phyloP scores from a whole-genome alignment of 2,329 filamentous ascomycete species.

The Monosporascus sp. region DNA sequence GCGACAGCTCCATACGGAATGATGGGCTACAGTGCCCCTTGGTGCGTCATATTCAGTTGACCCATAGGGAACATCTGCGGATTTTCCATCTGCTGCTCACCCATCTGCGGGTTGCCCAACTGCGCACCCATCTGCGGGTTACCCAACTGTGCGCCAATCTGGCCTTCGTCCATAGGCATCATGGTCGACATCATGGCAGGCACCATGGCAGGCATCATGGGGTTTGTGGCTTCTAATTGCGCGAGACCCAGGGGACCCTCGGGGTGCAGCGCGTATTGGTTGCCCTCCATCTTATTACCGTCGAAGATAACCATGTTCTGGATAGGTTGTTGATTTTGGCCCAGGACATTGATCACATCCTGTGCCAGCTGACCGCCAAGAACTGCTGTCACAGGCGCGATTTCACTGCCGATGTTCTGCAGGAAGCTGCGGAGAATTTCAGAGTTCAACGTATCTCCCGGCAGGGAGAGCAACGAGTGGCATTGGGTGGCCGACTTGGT shows the following conservation, averaged over 20 bases:
- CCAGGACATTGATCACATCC: slow-evolving; percentile 94
- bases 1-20: neutral
- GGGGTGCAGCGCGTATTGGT: slow-evolving; percentile 78
- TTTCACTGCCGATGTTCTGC: slow-evolving; percentile 77
- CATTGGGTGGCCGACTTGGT: slow-evolving; percentile 72
- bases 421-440: slow-evolving; percentile 79
- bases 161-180: slow-evolving; percentile 6
- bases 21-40: slow-evolving; percentile 4
- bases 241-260: slow-evolving; percentile 48
- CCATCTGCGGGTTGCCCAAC: neutral
- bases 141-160: neutral
- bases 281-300: slow-evolving; percentile 71
- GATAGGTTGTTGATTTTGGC: slow-evolving; percentile 85
- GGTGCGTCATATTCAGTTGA: slow-evolving; percentile 9
- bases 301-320: slow-evolving; percentile 95
- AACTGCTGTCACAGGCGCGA: slow-evolving; percentile 82
- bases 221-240: slow-evolving; percentile 31
- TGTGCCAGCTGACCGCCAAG: slow-evolving; percentile 88
- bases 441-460: slow-evolving; percentile 59
- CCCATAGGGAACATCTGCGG: slow-evolving; percentile 18
- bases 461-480: slow-evolving; percentile 68
- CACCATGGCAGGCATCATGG: slow-evolving; percentile 13
- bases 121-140: neutral
- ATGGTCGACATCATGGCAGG: slow-evolving; percentile 1
- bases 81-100: slow-evolving; percentile 7